These are phyloP conservation scores for Ampelomyces quisqualis DNA, from an alignment of 2,329 filamentous ascomycete species.

Conservation along the genomic window DNA sequence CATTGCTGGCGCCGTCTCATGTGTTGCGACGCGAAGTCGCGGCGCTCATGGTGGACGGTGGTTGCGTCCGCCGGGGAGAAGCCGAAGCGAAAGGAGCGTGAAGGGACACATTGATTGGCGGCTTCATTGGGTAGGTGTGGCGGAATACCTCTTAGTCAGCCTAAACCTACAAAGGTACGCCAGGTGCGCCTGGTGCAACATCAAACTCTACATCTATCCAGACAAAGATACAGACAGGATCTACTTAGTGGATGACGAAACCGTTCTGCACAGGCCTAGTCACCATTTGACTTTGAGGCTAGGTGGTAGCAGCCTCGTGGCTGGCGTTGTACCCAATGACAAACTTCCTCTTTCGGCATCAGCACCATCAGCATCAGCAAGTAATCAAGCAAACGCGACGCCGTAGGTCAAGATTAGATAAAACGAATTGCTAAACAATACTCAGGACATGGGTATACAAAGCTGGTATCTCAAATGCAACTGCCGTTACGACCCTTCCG, in stretches of 20 bases:
- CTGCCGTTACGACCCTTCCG: neutral
- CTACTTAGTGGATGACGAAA: too few relatives aligned
- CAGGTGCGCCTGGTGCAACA: too few relatives aligned
- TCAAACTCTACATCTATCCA: too few relatives aligned
- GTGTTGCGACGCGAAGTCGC: conserved; percentile 2
- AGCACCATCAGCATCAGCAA: neutral
- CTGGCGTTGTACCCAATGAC: too few relatives aligned
- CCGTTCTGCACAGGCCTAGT: too few relatives aligned
- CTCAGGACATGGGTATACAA: conserved; percentile 25
- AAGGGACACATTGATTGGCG: conserved; percentile 8
- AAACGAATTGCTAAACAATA: conserved; percentile 5
- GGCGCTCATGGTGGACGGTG: conserved; percentile 10
- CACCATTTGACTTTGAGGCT: too few relatives aligned
- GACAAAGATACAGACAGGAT: too few relatives aligned
- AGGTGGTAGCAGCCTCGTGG: too few relatives aligned
- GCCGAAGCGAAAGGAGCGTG: conserved; percentile 1
- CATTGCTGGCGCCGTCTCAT: conserved; percentile 20
- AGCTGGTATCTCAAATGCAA: conserved; percentile 17
- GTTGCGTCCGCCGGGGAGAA: conserved; percentile 1
- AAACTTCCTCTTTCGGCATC: neutral
- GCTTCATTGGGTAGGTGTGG: conserved; percentile 11
- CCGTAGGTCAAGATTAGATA: neutral
- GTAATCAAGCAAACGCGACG: neutral
- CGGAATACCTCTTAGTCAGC: too few relatives aligned
- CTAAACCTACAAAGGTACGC: too few relatives aligned